phyloP scores from a whole-genome alignment of 2,329 filamentous ascomycete species.

The Epichloe typhina region DNA sequence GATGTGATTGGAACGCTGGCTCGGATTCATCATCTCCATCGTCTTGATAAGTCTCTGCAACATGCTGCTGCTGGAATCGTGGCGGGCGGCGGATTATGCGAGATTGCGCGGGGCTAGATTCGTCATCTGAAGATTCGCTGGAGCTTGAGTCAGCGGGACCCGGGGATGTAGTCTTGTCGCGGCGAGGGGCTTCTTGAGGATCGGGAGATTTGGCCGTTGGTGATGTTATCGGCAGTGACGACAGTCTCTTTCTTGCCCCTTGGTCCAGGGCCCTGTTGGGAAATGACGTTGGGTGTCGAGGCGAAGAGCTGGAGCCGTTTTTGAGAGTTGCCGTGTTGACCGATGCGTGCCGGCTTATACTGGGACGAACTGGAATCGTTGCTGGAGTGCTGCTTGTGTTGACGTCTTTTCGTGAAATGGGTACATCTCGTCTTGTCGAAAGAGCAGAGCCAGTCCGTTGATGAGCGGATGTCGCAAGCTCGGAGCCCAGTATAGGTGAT shows the following conservation, averaged over 20 bases:
- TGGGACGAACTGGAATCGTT: conserved; percentile 30
- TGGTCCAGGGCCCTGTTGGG: conserved; percentile 16
- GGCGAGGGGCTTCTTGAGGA: conserved; percentile 8
- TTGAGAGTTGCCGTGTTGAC: conserved; percentile 30
- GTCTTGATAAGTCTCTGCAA: conserved; percentile 24
- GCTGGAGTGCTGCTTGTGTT: conserved; percentile 30
- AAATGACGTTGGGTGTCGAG: conserved; percentile 7
- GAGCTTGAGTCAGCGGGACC: conserved; percentile 25
- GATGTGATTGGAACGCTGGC: conserved; percentile 41
- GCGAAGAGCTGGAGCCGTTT: conserved; percentile 21
- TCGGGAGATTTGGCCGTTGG: conserved; percentile 13
- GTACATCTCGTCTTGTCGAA: conserved; percentile 45
- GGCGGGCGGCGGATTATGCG: conserved; percentile 48
- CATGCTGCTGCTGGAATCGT: conserved; percentile 31
- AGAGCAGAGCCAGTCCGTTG: conserved; percentile 38
- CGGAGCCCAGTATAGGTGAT: conserved; percentile 42
- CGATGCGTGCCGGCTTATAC: conserved; percentile 34
- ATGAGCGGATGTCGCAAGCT: conserved; percentile 24
- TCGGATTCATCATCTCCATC: conserved; percentile 46
- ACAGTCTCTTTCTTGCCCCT: conserved; percentile 24
- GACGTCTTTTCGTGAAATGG: conserved; percentile 34
- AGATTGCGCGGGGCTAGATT: conserved; percentile 41
- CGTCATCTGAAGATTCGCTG: conserved; percentile 30
- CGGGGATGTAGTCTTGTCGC: conserved; percentile 18
- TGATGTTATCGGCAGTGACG: conserved; percentile 29